Conservation (phyloP, 2,329 filamentous ascomycete species). For the Aspergillus awamori region DNA sequence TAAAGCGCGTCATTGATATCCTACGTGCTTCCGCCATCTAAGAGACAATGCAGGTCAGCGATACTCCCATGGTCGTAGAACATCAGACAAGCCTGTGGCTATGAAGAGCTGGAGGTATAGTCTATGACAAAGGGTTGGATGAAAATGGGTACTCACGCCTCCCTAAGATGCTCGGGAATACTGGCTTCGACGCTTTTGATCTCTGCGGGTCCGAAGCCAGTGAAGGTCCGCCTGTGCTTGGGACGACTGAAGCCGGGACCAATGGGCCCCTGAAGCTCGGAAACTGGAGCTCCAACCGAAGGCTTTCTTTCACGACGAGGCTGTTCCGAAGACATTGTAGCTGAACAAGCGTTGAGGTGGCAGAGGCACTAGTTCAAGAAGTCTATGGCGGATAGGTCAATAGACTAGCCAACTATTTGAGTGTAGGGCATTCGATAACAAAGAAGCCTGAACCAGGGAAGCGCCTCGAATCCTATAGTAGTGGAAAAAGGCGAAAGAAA, state of each 20-base stretch:
- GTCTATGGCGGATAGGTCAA: not conserved
- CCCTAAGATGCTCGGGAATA: conserved; percentile 86
- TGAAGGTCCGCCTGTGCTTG: conserved; percentile 97
- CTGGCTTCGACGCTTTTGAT: conserved; percentile 92
- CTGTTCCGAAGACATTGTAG: conserved; percentile 26
- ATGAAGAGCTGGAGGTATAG: not conserved
- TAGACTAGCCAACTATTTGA: not conserved
- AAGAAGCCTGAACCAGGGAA: not conserved
- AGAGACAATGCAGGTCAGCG: conserved; percentile 22
- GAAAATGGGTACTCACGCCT: conserved; percentile 63
- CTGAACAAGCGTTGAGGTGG: not conserved
- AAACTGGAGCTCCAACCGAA: conserved; percentile 78
- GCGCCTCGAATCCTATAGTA: too few species aligned
- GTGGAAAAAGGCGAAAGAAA: not conserved
- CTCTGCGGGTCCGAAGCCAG: conserved; percentile 85
- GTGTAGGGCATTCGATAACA: not conserved
- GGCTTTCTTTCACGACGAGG: conserved; percentile 71
- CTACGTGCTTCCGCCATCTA: conserved; percentile 64
- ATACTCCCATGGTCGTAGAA: conserved; percentile 1
- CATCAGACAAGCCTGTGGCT: not conserved
- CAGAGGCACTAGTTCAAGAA: not conserved
- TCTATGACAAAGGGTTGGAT: not conserved
- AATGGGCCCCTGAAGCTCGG: conserved; percentile 82
- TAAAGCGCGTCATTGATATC: conserved; percentile 20
- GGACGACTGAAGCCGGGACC: conserved; percentile 85